Evolutionary conservation across 768 basidiomycete genomes (phyloP), one percentile per base, ranked within the genome.

Genomic region (Kwoniella pini): DNA sequence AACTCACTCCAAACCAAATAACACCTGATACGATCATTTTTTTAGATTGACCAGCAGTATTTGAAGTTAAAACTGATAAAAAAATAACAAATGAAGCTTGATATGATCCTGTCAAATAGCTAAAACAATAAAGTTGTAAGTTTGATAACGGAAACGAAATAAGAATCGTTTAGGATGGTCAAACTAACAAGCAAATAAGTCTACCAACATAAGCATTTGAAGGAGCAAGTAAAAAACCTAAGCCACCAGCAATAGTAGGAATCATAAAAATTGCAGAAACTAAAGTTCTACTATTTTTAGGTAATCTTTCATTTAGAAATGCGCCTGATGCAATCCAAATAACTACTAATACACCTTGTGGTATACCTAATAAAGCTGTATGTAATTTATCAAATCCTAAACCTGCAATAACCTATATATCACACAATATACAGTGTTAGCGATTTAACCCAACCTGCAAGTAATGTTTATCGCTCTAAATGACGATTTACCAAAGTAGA

Each of bases 21-120:
- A 75, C 61, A 26, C 72, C 79, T 11, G 66, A 63, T 1, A 72
- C 65, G 17, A 80, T 39, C 69, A 76, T 72, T 65, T 76, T 75
- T 62, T 80, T 80, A 22, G 80, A 78, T 54, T 78, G 79, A 6
- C 81, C 81, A 17, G 75, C 80, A 0, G 77, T 76, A 62, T 82
- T 82, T 6, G 76, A 76, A 3, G 80, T 80, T 45, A 82, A 74
- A 21, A 82, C 71, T 17, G 68, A 70, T 9, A 79, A 58, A 11
- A 59, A 67, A 2, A 79, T 40, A 15, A 79, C 75, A 53, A 77
- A 79, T n/a, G 72, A 71, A 3, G 69, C 52, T 54, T 79, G 76
- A 52, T 77, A 75, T 15, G 73, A 75, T 17, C 73, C 73, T 17
- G 77, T 77, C 13, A 77, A 54, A 59, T 76, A 76, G 67, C 68